These are phyloP conservation scores for Mucor ambiguus DNA, from an alignment of 371 early-diverging fungal species.

Conservation along the genomic window DNA sequence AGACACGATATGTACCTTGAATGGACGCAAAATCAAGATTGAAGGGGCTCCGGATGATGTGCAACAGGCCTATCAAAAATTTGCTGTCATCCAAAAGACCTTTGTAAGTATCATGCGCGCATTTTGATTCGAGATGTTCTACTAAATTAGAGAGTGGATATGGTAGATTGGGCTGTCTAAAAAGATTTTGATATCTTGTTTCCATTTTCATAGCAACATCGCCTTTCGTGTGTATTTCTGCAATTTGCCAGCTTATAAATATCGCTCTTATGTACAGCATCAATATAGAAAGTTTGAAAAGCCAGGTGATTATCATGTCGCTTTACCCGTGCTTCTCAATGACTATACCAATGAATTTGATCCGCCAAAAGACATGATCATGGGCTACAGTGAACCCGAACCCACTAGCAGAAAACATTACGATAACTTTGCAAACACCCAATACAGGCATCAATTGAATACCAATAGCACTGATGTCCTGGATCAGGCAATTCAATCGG, in stretches of 20 bases:
- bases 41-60: conserved; percentile 24
- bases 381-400: background rate
- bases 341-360: background rate
- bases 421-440: too few relatives aligned
- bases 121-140: background rate
- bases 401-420: background rate
- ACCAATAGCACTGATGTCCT: background rate
- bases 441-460: too few relatives aligned
- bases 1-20: conserved; percentile 23
- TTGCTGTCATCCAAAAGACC: conserved; percentile 33
- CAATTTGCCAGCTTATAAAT: conserved; percentile 24
- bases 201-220: conserved; percentile 34
- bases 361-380: conserved; percentile 18
- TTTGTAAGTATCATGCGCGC: conserved; percentile 28
- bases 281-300: background rate
- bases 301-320: background rate
- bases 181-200: conserved; percentile 24
- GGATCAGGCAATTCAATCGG: background rate
- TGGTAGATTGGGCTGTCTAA: conserved; percentile 30
- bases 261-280: conserved; percentile 20
- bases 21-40: conserved; percentile 25
- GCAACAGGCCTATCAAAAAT: conserved; percentile 34
- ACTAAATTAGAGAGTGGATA: background rate
- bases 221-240: conserved; percentile 40
- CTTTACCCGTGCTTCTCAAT: conserved; percentile 20